phyloP scores from a whole-genome alignment of 2,329 filamentous ascomycete species.

The Colletotrichum theobromicola region DNA sequence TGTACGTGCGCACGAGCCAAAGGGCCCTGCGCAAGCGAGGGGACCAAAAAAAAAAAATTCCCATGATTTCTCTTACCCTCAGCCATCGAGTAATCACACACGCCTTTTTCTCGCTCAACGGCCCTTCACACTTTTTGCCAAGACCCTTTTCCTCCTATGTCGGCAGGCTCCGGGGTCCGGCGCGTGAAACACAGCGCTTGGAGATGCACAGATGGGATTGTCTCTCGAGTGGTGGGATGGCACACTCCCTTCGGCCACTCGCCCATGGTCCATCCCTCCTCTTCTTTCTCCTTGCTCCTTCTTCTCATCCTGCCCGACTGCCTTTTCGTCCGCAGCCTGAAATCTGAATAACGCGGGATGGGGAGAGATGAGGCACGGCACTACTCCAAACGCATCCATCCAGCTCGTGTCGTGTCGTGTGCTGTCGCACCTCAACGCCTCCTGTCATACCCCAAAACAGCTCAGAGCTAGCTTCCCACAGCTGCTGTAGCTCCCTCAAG shows the following conservation, averaged over 20 bases:
- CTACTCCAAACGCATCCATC: not conserved
- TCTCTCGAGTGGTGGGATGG: not conserved
- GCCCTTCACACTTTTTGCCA: not conserved
- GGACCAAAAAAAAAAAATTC: not conserved
- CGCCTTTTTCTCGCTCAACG: not conserved
- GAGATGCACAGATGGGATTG: slow-evolving; percentile 15
- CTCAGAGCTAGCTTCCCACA: not conserved
- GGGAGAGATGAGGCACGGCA: not conserved
- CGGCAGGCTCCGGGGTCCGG: slow-evolving; percentile 17
- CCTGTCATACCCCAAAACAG: not conserved
- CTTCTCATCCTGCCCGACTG: not conserved
- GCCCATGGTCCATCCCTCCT: not conserved
- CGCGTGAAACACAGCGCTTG: slow-evolving; percentile 17
- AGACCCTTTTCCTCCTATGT: not conserved
- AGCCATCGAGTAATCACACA: slow-evolving; percentile 20
- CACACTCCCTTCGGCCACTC: not conserved
- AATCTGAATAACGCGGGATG: not conserved
- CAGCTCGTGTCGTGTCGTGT: not conserved
- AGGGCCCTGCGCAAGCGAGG: not conserved
- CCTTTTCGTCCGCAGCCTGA: not conserved
- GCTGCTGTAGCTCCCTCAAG: not conserved
- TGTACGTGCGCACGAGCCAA: not conserved
- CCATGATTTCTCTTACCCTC: slow-evolving; percentile 17
- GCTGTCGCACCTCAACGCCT: not conserved
- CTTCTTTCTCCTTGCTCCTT: not conserved